Evolutionary conservation across 352 stramenopile species (phyloP), one percentile per base, ranked within the genome.

Genomic region (Phytophthora meadii): DNA sequence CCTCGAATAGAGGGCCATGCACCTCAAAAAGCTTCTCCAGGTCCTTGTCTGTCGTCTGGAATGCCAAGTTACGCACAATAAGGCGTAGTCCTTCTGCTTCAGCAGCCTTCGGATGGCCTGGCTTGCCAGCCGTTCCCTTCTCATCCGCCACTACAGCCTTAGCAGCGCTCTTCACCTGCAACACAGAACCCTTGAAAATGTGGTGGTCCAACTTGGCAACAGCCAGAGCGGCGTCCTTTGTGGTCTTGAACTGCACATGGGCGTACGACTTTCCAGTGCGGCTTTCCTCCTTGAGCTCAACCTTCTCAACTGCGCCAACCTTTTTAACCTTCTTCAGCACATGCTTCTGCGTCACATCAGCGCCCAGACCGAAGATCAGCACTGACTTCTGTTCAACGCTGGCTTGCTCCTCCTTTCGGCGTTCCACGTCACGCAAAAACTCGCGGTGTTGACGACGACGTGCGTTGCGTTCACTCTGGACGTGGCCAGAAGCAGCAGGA

Each of bases 51-150:
- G 72, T 90, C 17, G 84, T 86, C 68, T 94, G 76, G 65, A 95
- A 95, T 22, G 85, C 81, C 58, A 95, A 58, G 61, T 95, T 95
- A 50, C 87, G 87, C 47, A 95, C 81, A 44, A 95, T 95, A 30
- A 95, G 68, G 8, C 87, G 87, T 55, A 92, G 60, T 30, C 82
- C 84, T 25, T 92, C 82, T 17, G 63, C 66, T 48, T 77, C 66
- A 22, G 76, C 59, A n/a, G 63, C 54, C 28, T 82, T 84, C 11
- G 55, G 41, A 9, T 76, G 63, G n/a, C 68, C 67, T 39, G 65
- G 49, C 2, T 68, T 72, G 9, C 56, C 63, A 32, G 41, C 41
- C 36, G 36, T n/a, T 44, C 39, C 46, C 32, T 73, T 63, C 15
- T 76, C 71, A 34, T 70, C 46, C 14, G 51, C 54, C 41, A 76